Evolutionary conservation across 306 rosid genomes (phyloP).

Genomic region (Trifolium dubium): DNA sequence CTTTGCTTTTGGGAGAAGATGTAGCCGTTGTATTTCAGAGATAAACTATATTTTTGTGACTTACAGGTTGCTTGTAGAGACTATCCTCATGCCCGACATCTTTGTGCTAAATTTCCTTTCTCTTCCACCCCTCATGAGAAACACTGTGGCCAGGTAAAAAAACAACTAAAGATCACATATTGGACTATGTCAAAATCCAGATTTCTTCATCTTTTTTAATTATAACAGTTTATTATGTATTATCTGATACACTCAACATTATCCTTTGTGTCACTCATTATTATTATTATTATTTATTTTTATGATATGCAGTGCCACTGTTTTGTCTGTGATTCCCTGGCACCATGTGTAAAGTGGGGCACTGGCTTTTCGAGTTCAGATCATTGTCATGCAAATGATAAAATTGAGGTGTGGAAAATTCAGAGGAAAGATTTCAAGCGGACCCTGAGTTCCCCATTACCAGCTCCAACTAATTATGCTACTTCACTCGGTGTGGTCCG

Average conservation of each 20-base stretch:
- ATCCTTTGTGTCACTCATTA: constrained; percentile 19
- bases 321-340: constrained; percentile 75
- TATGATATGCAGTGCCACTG: constrained; percentile 82
- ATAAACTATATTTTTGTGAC: constrained; percentile 19
- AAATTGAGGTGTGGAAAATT: constrained; percentile 60
- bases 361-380: constrained; percentile 42
- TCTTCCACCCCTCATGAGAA: constrained; percentile 65
- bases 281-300: constrained; percentile 33
- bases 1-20: constrained; percentile 24
- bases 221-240: constrained; percentile 1
- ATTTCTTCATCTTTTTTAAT: not conserved
- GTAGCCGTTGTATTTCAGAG: constrained; percentile 29
- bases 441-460: constrained; percentile 43
- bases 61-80: constrained; percentile 87
- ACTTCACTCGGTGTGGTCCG: constrained; percentile 19
- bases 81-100: constrained; percentile 83
- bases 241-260: constrained; percentile 21
- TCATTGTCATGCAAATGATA: constrained; percentile 86
- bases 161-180: constrained; percentile 26
- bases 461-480: constrained; percentile 42
- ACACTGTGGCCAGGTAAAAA: constrained; percentile 63
- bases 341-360: constrained; percentile 76
- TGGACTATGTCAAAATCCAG: constrained; percentile 14
- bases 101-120: constrained; percentile 72
- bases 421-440: constrained; percentile 54